Evolutionary conservation across 495 filamentous ascomycete genomes (phyloP), one percentile per base, ranked within the genome.

Genomic region (Aspergillus nidulans): DNA sequence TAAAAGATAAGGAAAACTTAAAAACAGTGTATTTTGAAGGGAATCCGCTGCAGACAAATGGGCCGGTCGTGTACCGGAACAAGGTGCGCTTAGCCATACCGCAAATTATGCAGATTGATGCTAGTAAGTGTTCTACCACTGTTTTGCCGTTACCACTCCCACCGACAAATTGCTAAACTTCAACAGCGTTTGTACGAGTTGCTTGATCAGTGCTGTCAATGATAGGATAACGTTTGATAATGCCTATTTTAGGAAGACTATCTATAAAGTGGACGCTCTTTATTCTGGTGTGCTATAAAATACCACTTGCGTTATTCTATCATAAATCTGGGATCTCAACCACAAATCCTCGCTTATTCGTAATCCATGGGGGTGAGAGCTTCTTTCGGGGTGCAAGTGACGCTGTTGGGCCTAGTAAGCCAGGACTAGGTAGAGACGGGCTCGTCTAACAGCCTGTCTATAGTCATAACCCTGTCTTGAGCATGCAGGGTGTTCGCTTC

Each of bases 1-100:
- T 97, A 48, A 78, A 66, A 54, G 85, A 89, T 59, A 95, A 92
- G 72, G 74, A 89, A 68, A 76, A 85, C 39, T 71, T 99, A 63
- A 78, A 87, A 55, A 97, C 95, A 2, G 92, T 99, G 23, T 99
- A 99, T 68, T 95, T 99, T 63, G 94, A 99, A 69, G 92, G 91
- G 0, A 97, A 96, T 63, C 94, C 94, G 42, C 66, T 99, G 63
- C 92, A 97, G 75, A 77, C 77, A 59, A 82, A 77, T 53, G 81
- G 78, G 23, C 84, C 84, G 36, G 86, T 85, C 18, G 66, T 95
- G 47, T 99, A 99, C 71, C 78, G 95, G 66, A 96, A 96, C 66
- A 97, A 99, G 74, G 82, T 99, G 24, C 78, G 84, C 59, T 71
- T 99, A 70, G 87, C 90, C 45, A 69, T 99, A 69, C 94, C 94